Conservation (phyloP, 306 rosid species). For the Vigna trinervia region DNA sequence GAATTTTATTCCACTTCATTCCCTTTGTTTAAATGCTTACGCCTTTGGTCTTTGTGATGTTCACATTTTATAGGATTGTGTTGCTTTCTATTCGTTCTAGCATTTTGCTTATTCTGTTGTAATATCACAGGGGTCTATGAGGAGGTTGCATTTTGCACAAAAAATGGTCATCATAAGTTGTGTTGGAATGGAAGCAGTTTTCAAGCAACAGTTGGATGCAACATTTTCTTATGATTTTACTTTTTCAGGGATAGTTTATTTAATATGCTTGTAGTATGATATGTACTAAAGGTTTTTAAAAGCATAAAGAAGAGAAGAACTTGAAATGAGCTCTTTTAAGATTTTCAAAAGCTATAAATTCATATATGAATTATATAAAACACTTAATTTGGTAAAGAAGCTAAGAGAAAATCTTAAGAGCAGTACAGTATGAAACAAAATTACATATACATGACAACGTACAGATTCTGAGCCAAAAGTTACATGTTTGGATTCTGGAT, state of each 20-base stretch:
- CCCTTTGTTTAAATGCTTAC: too few species aligned
- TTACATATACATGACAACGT: constrained; percentile 9
- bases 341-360: not conserved
- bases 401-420: not conserved
- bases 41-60: too few species aligned
- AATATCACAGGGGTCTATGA: constrained; percentile 55
- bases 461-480: not conserved
- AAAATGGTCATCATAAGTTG: constrained; percentile 35
- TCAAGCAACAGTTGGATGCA: not conserved
- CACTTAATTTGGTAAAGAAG: not conserved
- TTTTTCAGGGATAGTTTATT: not conserved
- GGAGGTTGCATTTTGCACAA: constrained; percentile 6
- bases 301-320: not conserved
- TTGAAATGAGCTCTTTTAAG: not conserved
- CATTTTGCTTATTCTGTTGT: constrained; percentile 30
- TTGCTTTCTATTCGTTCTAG: constrained; percentile 29
- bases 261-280: not conserved
- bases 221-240: not conserved
- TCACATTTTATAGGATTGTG: not conserved
- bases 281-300: too few species aligned
- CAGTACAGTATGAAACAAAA: not conserved
- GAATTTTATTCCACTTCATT: not conserved
- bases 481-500: constrained; percentile 33
- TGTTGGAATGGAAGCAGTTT: not conserved
- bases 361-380: not conserved